A percentile compares a stretch with the other conserved stretches of the same genome.
Conservation (phyloP, 2,329 filamentous ascomycete genomes). For the Alternaria viburni region DNA sequence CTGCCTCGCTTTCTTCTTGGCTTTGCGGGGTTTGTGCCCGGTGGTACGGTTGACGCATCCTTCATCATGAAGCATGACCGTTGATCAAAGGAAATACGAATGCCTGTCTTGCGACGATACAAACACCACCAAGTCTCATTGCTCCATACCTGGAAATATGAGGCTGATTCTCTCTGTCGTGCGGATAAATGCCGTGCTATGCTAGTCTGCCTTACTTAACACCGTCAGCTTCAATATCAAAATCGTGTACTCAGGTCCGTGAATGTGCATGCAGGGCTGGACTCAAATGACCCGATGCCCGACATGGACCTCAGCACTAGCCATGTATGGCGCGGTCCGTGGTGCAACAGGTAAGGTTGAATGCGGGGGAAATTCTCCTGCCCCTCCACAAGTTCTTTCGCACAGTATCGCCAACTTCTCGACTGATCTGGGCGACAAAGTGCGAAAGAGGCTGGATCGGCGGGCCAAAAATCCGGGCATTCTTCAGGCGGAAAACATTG, state of each 20-base stretch:
- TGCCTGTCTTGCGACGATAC: background rate
- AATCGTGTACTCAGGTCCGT: background rate
- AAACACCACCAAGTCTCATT: background rate
- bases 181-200: background rate
- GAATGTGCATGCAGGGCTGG: background rate
- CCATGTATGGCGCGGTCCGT: slow-evolving; percentile 3
- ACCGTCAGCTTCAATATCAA: background rate
- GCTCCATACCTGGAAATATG: background rate
- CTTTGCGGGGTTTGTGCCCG: slow-evolving; percentile 22
- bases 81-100: background rate
- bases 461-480: background rate
- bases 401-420: background rate
- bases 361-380: slow-evolving; percentile 3
- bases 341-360: background rate
- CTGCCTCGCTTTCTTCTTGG: slow-evolving; percentile 25
- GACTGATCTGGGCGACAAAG: background rate
- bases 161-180: background rate
- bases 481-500: background rate
- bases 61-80: slow-evolving; percentile 1
- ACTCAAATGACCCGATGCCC: slow-evolving; percentile 5
- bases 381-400: background rate
- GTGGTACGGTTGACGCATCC: slow-evolving; percentile 2
- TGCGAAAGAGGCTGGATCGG: background rate
- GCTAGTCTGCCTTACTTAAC: background rate
- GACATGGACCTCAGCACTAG: background rate